Conservation (phyloP, 352 stramenopile genomes). For the Ophiocytium majus region DNA sequence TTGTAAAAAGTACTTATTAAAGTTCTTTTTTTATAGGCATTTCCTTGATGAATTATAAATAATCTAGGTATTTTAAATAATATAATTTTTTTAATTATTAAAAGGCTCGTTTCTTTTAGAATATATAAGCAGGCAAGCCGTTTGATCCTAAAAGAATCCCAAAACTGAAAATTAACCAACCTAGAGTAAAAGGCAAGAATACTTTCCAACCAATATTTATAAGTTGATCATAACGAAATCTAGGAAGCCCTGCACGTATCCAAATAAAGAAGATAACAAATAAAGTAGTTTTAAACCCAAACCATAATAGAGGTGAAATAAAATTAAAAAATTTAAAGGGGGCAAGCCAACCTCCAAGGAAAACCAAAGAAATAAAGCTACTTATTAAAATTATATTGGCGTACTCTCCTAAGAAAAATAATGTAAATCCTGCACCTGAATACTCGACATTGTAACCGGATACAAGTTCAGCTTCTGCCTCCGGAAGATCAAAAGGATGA, state of each 20-base stretch:
- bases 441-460: constrained; percentile 64
- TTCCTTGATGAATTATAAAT: too few relatives aligned
- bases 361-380: constrained; percentile 54
- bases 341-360: constrained; percentile 51
- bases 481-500: constrained; percentile 63
- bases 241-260: background rate
- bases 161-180: too few relatives aligned
- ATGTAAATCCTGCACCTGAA: constrained; percentile 58
- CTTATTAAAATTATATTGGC: constrained; percentile 60
- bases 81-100: too few relatives aligned
- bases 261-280: background rate
- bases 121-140: too few relatives aligned
- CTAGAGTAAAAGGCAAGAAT: too few relatives aligned
- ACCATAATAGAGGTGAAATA: too few relatives aligned
- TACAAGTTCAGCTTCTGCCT: constrained; percentile 64
- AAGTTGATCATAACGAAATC: background rate
- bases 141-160: too few relatives aligned
- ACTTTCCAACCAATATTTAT: background rate
- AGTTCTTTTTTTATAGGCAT: too few relatives aligned
- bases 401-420: constrained; percentile 61
- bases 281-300: background rate
- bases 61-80: too few relatives aligned
- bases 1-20: too few relatives aligned
- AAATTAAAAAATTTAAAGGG: too few relatives aligned
- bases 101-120: too few relatives aligned